Conservation (phyloP, 495 filamentous ascomycete species). For the Aspergillus indologenus region DNA sequence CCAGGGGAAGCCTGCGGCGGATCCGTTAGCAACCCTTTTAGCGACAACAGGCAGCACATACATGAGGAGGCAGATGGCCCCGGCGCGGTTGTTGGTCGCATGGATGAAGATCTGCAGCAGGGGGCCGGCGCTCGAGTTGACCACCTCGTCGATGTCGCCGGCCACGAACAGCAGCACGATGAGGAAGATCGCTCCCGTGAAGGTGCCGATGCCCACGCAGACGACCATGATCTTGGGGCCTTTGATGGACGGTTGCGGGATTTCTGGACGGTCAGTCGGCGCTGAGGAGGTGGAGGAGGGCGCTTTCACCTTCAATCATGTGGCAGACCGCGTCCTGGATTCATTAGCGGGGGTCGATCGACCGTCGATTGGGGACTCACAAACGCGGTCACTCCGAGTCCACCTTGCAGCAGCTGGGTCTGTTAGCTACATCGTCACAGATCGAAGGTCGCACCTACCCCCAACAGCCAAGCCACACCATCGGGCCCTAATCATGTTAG, state of each 20-base stretch:
- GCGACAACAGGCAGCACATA: too few species aligned
- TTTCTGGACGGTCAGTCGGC: slow-evolving; percentile 45
- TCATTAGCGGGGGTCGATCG: slow-evolving; percentile 11
- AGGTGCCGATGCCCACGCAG: slow-evolving; percentile 64
- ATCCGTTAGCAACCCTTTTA: not conserved
- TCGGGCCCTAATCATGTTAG: slow-evolving; percentile 44
- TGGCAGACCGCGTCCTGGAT: slow-evolving; percentile 52
- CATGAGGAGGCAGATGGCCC: slow-evolving; percentile 66
- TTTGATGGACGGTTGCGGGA: slow-evolving; percentile 62
- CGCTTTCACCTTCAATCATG: slow-evolving; percentile 42
- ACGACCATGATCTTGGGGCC: slow-evolving; percentile 72
- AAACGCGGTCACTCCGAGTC: slow-evolving; percentile 59
- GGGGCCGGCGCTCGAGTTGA: slow-evolving; percentile 59
- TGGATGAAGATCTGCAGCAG: slow-evolving; percentile 69
- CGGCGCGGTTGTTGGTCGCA: slow-evolving; percentile 62
- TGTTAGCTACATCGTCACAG: slow-evolving; percentile 21
- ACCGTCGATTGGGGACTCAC: slow-evolving; percentile 25
- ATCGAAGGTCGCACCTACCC: slow-evolving; percentile 29
- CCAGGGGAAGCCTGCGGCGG: slow-evolving; percentile 64
- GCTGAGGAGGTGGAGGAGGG: not conserved
- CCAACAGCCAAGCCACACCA: slow-evolving; percentile 64
- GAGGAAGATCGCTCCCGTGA: slow-evolving; percentile 68
- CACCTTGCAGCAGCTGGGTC: slow-evolving; percentile 54
- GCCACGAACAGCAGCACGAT: slow-evolving; percentile 63
- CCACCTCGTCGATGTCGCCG: slow-evolving; percentile 56